Percentiles rank a stretch among this genome's conserved stretches.
phyloP scores from a whole-genome alignment of 2,329 filamentous ascomycete species.

The Akanthomyces dipterigenus region DNA sequence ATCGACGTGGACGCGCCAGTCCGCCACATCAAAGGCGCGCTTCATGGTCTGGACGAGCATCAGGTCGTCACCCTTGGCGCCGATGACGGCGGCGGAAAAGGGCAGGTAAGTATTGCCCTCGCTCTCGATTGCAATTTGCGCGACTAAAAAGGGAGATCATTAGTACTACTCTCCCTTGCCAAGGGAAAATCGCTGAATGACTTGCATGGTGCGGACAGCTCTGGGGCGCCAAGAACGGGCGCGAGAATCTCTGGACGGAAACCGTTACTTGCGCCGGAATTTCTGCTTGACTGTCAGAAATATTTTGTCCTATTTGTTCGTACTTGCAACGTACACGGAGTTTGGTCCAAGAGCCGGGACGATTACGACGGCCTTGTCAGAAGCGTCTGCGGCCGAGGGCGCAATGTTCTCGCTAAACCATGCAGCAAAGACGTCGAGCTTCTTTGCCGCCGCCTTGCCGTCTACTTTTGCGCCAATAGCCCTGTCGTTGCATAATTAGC shows the following conservation, averaged over 20 bases:
- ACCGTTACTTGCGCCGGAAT: conserved; percentile 13
- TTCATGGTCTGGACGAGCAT: conserved; percentile 23
- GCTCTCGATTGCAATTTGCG: conserved; percentile 25
- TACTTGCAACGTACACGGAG: neutral
- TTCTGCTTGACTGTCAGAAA: neutral
- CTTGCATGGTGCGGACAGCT: conserved; percentile 30
- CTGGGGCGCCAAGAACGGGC: conserved; percentile 23
- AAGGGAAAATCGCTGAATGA: neutral
- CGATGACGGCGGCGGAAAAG: conserved; percentile 25
- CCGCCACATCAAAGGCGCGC: conserved; percentile 21
- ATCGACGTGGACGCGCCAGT: conserved; percentile 23
- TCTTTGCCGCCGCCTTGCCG: conserved; percentile 1
- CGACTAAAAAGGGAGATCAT: conserved; percentile 17
- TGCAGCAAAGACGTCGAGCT: conserved; percentile 22
- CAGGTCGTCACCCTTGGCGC: conserved; percentile 21
- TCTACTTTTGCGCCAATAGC: conserved; percentile 14
- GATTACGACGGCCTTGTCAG: conserved; percentile 21
- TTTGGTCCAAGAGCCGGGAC: conserved; percentile 18
- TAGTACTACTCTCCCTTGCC: neutral
- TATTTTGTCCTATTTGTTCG: neutral
- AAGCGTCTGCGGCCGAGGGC: conserved; percentile 12
- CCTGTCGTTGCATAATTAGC: conserved; percentile 16
- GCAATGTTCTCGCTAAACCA: conserved; percentile 28
- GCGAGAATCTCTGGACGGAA: conserved; percentile 23
- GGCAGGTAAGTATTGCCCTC: conserved; percentile 23